Evolutionary conservation across 176 grass and related monocot species (phyloP).

Genomic region (Echinochloa phyllopogon): DNA sequence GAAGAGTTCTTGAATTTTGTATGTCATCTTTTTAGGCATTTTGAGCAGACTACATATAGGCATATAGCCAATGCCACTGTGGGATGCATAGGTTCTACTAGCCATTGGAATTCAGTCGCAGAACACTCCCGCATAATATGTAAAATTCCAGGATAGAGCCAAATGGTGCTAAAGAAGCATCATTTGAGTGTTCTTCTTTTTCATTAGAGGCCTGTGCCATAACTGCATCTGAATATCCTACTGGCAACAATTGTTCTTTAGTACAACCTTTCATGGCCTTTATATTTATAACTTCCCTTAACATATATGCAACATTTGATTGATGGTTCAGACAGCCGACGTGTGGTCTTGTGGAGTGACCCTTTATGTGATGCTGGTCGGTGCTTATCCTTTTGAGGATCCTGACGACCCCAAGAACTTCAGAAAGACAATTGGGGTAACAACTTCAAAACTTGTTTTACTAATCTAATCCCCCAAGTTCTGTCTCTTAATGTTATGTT

Average conservation of each 20-base stretch:
- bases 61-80: not conserved
- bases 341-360: conserved; percentile 97
- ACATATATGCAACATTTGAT: conserved; percentile 12
- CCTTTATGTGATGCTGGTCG: conserved; percentile 91
- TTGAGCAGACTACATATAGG: not conserved
- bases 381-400: conserved; percentile 89
- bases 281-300: conserved; percentile 20
- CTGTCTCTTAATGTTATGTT: conserved; percentile 32
- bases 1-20: not conserved
- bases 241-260: not conserved
- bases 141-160: not conserved
- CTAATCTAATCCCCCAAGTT: conserved; percentile 12
- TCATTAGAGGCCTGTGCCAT: not conserved
- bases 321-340: conserved; percentile 68
- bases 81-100: not conserved
- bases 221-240: not conserved
- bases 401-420: conserved; percentile 88
- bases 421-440: conserved; percentile 88
- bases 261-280: not conserved
- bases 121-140: not conserved
- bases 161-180: not conserved
- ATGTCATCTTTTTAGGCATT: not conserved
- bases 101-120: not conserved
- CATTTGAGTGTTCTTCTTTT: not conserved
- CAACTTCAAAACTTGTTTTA: not conserved